Evolutionary conservation across 164 flowering plant species (phyloP), one percentile per base, ranked within the genome.

Genomic region (Kalanchoe fedtschenkoi): DNA sequence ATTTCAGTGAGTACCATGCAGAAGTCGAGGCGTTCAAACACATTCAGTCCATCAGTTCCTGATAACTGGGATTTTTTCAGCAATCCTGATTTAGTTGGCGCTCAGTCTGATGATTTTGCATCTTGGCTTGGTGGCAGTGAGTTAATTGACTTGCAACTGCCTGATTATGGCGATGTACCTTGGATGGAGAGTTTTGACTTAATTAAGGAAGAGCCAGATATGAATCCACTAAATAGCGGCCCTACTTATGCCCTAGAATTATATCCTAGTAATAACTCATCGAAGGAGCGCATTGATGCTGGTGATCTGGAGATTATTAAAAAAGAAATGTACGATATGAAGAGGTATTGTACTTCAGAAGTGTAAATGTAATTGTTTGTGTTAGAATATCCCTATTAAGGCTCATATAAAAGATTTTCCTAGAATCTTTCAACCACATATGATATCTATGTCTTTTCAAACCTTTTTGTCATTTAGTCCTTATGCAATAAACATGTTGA

Each of bases 1-100:
- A 64, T 64, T 69, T 65, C 69, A 4, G 29, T 72, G 63, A 59
- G 62, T 39, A 55, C 47, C 34, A 5, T 70, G 71, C 77, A 69
- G 55, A 70, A 64, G 9, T 34, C 66, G 41, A 74, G 72, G 59
- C 64, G 57, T 13, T 34, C 34, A 35, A 56, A 41, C 61, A 38
- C 67, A 60, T 51, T 64, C 32, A 63, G 59, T 63, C 72, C 69
- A 24, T 65, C 80, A 46, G 56, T 57, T 22, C 62, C 76, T 47
- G 72, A 75, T 26, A 43, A 58, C 28, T 77, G 81, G 76, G 72
- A 70, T 68, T 70, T 69, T 69, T 56, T 77, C 34, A 69, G 68
- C 53, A 62, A 67, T 63, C 55, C 62, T 34, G 69, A 67, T 59
- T 54, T 71, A 38, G 53, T 67, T 29, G 54, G 54, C 54, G n/a